Percentiles rank a stretch among this genome's conserved stretches.
phyloP scores from a whole-genome alignment of 2,329 filamentous ascomycete genomes.

The Ophiostoma pallidulum region DNA sequence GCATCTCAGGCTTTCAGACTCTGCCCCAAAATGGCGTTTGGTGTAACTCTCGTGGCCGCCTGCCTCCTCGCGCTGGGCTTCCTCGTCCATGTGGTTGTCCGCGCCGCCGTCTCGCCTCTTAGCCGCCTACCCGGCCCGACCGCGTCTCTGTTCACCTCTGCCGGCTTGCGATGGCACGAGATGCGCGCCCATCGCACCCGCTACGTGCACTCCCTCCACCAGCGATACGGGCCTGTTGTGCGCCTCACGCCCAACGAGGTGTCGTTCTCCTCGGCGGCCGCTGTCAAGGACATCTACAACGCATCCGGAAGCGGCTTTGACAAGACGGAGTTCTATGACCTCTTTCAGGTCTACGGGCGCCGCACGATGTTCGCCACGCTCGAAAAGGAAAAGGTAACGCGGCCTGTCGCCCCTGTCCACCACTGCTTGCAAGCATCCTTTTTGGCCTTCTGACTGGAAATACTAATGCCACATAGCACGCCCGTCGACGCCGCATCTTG shows the following conservation, averaged over 20 bases:
- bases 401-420: too few species aligned
- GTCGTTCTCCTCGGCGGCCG: conserved; percentile 46
- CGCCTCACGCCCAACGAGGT: conserved; percentile 50
- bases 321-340: conserved; percentile 54
- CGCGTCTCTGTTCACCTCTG: conserved; percentile 39
- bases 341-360: conserved; percentile 49
- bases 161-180: conserved; percentile 47
- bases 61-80: background rate
- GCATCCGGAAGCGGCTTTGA: conserved; percentile 54
- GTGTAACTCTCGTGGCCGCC: background rate
- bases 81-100: conserved; percentile 11
- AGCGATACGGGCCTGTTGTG: conserved; percentile 46
- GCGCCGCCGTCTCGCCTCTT: conserved; percentile 27
- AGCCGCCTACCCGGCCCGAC: conserved; percentile 39
- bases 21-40: conserved; percentile 5
- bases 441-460: background rate
- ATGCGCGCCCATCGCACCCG: conserved; percentile 41
- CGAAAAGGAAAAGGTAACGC: conserved; percentile 43
- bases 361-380: conserved; percentile 53
- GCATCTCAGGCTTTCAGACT: background rate
- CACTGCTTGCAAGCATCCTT: too few species aligned
- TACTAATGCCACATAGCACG: conserved; percentile 37
- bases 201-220: conserved; percentile 48
- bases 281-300: conserved; percentile 54
- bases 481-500: conserved; percentile 51